Evolutionary conservation across 768 basidiomycete species (phyloP).

Genomic region (Tylopilus sp.): DNA sequence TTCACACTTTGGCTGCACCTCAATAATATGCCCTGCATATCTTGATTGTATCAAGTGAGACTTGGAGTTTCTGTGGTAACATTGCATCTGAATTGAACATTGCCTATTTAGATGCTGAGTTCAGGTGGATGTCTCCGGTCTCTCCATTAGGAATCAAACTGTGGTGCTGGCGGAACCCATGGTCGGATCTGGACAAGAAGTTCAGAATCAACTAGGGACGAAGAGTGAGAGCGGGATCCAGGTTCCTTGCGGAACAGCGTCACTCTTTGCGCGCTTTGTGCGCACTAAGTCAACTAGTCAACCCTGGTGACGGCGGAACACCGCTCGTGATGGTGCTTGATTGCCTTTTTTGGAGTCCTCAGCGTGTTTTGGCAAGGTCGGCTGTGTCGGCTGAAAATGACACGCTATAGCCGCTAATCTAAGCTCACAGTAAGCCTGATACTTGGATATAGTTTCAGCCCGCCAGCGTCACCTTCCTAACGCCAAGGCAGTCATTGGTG

Average conservation of each 20-base stretch:
- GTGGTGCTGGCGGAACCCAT: no score
- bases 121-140: no score
- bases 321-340: background rate
- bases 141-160: no score
- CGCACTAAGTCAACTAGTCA: background rate
- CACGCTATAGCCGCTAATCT: background rate
- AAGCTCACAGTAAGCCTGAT: background rate
- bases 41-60: no score
- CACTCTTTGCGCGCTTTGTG: background rate
- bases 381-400: background rate
- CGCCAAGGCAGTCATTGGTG: constrained; percentile 1
- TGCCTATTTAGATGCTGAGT: no score
- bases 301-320: constrained; percentile 1
- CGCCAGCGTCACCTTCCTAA: background rate
- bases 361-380: background rate
- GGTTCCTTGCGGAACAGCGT: background rate
- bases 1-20: no score
- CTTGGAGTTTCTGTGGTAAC: no score
- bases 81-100: no score
- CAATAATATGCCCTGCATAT: no score
- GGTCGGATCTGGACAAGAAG: no score
- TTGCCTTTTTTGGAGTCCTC: constrained; percentile 11
- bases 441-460: background rate
- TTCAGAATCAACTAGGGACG: no score
- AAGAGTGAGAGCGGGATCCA: background rate